Conservation (phyloP, 208 protist species). For the Crithidia bombi region DNA sequence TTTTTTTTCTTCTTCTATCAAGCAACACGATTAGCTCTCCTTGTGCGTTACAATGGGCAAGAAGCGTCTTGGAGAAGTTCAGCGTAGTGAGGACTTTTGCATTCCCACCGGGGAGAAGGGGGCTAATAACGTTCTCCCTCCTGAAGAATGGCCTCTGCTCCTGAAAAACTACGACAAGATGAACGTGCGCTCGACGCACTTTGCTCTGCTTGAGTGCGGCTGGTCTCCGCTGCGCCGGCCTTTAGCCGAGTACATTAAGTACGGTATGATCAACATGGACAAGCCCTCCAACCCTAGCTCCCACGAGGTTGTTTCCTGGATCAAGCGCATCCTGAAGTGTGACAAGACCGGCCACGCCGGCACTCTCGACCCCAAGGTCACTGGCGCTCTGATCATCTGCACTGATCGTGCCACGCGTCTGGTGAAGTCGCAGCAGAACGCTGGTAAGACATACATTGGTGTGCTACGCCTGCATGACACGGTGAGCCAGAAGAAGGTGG, state of each 20-base stretch:
- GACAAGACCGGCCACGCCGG: conserved; percentile 99
- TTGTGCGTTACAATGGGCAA: conserved; percentile 57
- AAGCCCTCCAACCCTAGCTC: conserved; percentile 99
- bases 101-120: conserved; percentile 66
- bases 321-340: conserved; percentile 98
- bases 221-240: conserved; percentile 97
- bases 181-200: conserved; percentile 97
- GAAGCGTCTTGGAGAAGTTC: conserved; percentile 77
- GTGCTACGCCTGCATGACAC: conserved; percentile 97
- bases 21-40: not conserved
- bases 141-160: conserved; percentile 97
- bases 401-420: conserved; percentile 99
- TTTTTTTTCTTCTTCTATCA: conserved; percentile 18
- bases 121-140: conserved; percentile 75
- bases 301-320: conserved; percentile 99
- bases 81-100: conserved; percentile 77
- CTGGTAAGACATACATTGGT: conserved; percentile 99
- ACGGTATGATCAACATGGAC: conserved; percentile 99
- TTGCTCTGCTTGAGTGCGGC: conserved; percentile 97
- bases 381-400: conserved; percentile 99
- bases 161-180: conserved; percentile 99
- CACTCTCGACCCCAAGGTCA: conserved; percentile 99
- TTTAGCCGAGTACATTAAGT: conserved; percentile 98
- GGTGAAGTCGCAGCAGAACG: conserved; percentile 99
- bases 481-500: conserved; percentile 89